Percentiles rank a stretch among this genome's conserved stretches.
Conservation (phyloP, 306 rosid genomes). For the Glycyrrhiza uralensis region DNA sequence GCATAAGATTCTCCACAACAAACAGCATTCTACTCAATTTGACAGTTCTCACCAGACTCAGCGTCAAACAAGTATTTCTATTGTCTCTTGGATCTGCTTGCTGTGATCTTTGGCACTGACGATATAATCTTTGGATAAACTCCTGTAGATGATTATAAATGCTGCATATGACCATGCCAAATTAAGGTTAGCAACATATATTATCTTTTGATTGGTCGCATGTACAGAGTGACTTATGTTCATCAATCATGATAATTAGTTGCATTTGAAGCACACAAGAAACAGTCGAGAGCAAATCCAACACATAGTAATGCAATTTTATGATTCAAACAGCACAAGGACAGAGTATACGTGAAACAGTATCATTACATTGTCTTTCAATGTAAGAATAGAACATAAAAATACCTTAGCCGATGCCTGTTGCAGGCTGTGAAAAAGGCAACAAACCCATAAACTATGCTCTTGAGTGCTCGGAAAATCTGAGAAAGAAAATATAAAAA, state of each 20-base stretch:
- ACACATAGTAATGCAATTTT: background rate
- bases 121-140: constrained; percentile 46
- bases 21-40: constrained; percentile 6
- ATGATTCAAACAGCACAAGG: background rate
- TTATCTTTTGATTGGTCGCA: background rate
- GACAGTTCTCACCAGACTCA: constrained; percentile 37
- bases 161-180: constrained; percentile 55
- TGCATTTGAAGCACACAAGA: constrained; percentile 13
- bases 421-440: constrained; percentile 92
- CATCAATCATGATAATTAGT: background rate
- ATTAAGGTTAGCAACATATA: constrained; percentile 21
- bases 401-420: constrained; percentile 93
- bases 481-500: constrained; percentile 34
- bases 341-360: background rate
- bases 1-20: background rate
- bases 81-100: constrained; percentile 27
- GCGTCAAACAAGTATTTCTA: constrained; percentile 22
- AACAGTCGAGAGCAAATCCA: background rate
- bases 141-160: constrained; percentile 78
- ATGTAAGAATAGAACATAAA: constrained; percentile 16
- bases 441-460: constrained; percentile 78
- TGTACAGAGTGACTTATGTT: background rate
- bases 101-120: constrained; percentile 40
- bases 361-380: constrained; percentile 2
- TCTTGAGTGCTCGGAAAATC: constrained; percentile 88